phyloP scores from a whole-genome alignment of 176 grass and related monocot genomes.

The Avena atlantica region DNA sequence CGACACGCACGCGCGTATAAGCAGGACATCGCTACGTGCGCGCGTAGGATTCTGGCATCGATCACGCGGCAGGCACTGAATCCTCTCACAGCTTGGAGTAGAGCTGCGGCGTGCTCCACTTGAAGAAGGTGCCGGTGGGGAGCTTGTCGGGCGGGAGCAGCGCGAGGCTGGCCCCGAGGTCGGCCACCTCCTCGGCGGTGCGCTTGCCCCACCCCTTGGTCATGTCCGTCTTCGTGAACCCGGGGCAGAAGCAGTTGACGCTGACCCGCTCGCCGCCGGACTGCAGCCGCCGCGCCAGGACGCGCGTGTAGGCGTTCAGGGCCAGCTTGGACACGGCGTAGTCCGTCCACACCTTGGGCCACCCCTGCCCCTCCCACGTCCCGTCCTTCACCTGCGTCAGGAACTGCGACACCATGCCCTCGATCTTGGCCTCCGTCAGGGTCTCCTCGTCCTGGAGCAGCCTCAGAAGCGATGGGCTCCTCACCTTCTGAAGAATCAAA shows the following conservation, averaged over 20 bases:
- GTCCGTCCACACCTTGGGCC: slow-evolving; percentile 96
- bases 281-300: slow-evolving; percentile 68
- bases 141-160: slow-evolving; percentile 61
- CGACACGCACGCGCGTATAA: not conserved
- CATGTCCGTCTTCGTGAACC: slow-evolving; percentile 93
- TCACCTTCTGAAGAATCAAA: slow-evolving; percentile 62
- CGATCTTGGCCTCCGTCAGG: slow-evolving; percentile 60
- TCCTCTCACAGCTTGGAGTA: slow-evolving; percentile 68
- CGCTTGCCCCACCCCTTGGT: slow-evolving; percentile 68
- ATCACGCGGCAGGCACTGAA: not conserved
- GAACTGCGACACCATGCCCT: slow-evolving; percentile 72
- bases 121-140: slow-evolving; percentile 79
- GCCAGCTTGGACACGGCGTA: slow-evolving; percentile 94
- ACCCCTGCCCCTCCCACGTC: slow-evolving; percentile 69
- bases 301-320: slow-evolving; percentile 82
- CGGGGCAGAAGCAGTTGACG: slow-evolving; percentile 96
- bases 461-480: slow-evolving; percentile 42
- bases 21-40: not conserved
- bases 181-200: slow-evolving; percentile 70
- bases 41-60: not conserved
- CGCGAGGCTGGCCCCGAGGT: slow-evolving; percentile 50
- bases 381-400: slow-evolving; percentile 73
- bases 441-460: slow-evolving; percentile 70
- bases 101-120: slow-evolving; percentile 68
- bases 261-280: slow-evolving; percentile 63